These are phyloP conservation scores for Haplographium delicatum DNA, from an alignment of 495 filamentous ascomycete species.

Conservation along the genomic window DNA sequence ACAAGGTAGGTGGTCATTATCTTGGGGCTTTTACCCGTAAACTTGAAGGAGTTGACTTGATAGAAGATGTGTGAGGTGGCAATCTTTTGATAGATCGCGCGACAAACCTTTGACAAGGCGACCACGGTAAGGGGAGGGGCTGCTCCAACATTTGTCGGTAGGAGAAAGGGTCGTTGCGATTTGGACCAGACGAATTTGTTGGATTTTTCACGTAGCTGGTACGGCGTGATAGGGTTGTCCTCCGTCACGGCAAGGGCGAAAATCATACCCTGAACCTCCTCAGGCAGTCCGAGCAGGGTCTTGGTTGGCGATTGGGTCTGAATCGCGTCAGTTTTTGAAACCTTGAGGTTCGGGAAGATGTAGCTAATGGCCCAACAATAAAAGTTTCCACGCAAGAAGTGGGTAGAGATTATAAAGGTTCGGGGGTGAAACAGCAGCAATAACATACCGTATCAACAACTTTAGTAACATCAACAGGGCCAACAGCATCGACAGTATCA, in stretches of 20 bases:
- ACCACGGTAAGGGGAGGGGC: conserved; percentile 2
- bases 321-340: too few species aligned
- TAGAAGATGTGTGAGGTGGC: conserved; percentile 14
- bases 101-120: conserved; percentile 7
- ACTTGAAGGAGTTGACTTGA: conserved; percentile 9
- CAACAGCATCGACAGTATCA: too few species aligned
- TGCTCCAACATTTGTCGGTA: not conserved
- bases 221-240: conserved; percentile 6
- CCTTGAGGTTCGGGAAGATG: too few species aligned
- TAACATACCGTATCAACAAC: too few species aligned
- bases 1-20: conserved; percentile 8
- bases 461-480: too few species aligned
- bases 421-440: too few species aligned
- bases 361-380: too few species aligned
- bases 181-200: conserved; percentile 16
- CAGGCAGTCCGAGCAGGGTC: conserved; percentile 4
- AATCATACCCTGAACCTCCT: conserved; percentile 9
- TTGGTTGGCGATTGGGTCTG: too few species aligned
- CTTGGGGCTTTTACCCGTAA: not conserved
- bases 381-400: too few species aligned
- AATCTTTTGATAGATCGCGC: conserved; percentile 14
- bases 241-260: conserved; percentile 3
- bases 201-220: not conserved
- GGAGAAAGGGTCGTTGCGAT: not conserved
- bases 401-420: too few species aligned